Conservation (phyloP, 495 filamentous ascomycete genomes). For the Aspergillus ostianus region DNA sequence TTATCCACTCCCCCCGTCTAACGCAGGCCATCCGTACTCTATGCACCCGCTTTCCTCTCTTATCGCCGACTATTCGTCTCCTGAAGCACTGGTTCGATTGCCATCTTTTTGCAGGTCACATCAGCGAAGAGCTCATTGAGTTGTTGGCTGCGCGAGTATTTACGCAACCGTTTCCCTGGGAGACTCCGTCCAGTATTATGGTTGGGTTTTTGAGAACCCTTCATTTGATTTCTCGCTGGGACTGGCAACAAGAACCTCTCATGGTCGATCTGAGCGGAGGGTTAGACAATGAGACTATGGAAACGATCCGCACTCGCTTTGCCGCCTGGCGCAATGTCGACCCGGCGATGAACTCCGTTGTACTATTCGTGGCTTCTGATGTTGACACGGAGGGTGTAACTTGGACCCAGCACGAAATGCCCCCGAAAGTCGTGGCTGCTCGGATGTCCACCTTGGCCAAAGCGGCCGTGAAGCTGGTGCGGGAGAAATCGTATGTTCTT, state of each 20-base stretch:
- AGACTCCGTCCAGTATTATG: conserved; percentile 70
- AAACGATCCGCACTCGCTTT: conserved; percentile 66
- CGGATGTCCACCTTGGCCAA: conserved; percentile 79
- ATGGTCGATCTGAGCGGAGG: conserved; percentile 67
- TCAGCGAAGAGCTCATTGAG: conserved; percentile 80
- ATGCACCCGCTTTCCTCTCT: conserved; percentile 73
- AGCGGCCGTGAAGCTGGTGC: conserved; percentile 61
- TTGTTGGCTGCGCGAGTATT: conserved; percentile 73
- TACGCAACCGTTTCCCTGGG: conserved; percentile 79
- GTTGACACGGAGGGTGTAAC: conserved; percentile 72
- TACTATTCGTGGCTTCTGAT: conserved; percentile 79
- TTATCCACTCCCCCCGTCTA: conserved; percentile 70
- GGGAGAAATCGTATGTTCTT: conserved; percentile 54
- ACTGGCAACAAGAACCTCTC: conserved; percentile 82
- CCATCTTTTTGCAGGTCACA: conserved; percentile 74
- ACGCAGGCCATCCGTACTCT: conserved; percentile 75
- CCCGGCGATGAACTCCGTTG: conserved; percentile 78
- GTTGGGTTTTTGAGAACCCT: conserved; percentile 81
- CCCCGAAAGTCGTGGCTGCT: conserved; percentile 77
- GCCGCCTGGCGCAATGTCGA: conserved; percentile 79
- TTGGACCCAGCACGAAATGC: conserved; percentile 69
- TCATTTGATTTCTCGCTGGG: conserved; percentile 76
- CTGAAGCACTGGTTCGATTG: conserved; percentile 85
- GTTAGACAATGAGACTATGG: conserved; percentile 52
- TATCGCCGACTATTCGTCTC: conserved; percentile 85